Percentiles rank a stretch among this genome's conserved stretches.
Evolutionary conservation across 1,284 basidiomycete genomes (phyloP).

Genomic region (Moniliophthora roreri): DNA sequence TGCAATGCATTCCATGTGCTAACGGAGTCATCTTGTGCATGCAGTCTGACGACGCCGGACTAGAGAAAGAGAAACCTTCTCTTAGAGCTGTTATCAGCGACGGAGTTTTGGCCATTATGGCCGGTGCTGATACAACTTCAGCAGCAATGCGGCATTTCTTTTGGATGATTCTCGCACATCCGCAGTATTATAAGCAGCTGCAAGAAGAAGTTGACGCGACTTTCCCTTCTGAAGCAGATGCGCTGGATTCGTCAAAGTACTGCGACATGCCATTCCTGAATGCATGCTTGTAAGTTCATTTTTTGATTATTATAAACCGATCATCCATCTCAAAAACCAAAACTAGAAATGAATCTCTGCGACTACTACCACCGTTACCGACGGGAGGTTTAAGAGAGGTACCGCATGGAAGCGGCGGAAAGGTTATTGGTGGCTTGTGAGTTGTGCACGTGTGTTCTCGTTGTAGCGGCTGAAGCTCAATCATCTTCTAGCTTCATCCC

Average conservation of each 20-base stretch:
- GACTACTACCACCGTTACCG: slow-evolving; percentile 53
- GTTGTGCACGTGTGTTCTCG: slow-evolving; percentile 23
- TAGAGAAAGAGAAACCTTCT: slow-evolving; percentile 36
- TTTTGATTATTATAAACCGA: slow-evolving; percentile 3
- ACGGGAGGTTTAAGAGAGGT: slow-evolving; percentile 52
- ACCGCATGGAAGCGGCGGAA: slow-evolving; percentile 34
- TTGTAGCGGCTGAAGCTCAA: not conserved
- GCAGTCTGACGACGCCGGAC: slow-evolving; percentile 47
- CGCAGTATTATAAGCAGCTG: slow-evolving; percentile 41
- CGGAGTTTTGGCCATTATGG: slow-evolving; percentile 49
- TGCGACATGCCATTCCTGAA: slow-evolving; percentile 44
- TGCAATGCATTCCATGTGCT: not conserved
- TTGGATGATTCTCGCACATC: slow-evolving; percentile 46
- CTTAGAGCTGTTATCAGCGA: slow-evolving; percentile 41
- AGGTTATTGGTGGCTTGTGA: slow-evolving; percentile 31
- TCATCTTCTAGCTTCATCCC: slow-evolving; percentile 41
- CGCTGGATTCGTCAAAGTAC: slow-evolving; percentile 31
- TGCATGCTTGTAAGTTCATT: slow-evolving; percentile 51
- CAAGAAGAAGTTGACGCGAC: slow-evolving; percentile 50
- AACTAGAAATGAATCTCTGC: slow-evolving; percentile 56
- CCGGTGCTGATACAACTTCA: slow-evolving; percentile 59
- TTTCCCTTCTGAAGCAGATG: slow-evolving; percentile 39
- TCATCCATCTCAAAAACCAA: slow-evolving; percentile 12
- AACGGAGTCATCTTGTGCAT: not conserved
- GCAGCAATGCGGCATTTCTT: slow-evolving; percentile 44